These are phyloP conservation scores for Aspergillus thermomutatus DNA, from an alignment of 2,329 filamentous ascomycete genomes.

Conservation along the genomic window DNA sequence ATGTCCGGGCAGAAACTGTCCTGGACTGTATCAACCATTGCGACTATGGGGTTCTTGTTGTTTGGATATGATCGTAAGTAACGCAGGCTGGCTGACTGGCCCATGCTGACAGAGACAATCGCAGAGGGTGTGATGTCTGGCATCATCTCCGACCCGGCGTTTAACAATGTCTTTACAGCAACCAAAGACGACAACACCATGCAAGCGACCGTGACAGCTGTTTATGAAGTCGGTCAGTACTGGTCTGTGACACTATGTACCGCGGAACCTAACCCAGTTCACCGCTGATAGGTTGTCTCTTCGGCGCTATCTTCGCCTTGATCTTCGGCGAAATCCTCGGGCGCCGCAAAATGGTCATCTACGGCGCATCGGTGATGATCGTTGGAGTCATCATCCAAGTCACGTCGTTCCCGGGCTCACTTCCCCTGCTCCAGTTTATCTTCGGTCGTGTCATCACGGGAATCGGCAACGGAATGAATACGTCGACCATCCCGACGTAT, in stretches of 20 bases:
- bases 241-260: background rate
- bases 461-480: conserved; percentile 56
- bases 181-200: conserved; percentile 37
- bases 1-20: conserved; percentile 57
- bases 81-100: background rate
- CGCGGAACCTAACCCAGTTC: background rate
- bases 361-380: conserved; percentile 53
- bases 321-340: conserved; percentile 35
- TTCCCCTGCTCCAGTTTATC: conserved; percentile 50
- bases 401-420: conserved; percentile 27
- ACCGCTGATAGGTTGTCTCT: conserved; percentile 27
- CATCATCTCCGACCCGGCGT: conserved; percentile 33
- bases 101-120: background rate
- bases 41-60: conserved; percentile 61
- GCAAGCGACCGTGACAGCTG: conserved; percentile 31
- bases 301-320: conserved; percentile 37
- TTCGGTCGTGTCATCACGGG: conserved; percentile 52
- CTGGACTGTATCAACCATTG: conserved; percentile 57
- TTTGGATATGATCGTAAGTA: conserved; percentile 56
- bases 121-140: conserved; percentile 40
- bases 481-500: conserved; percentile 53
- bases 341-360: conserved; percentile 50
- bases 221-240: conserved; percentile 28
- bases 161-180: conserved; percentile 33
- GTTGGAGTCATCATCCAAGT: conserved; percentile 39